Conservation (phyloP, 1,284 basidiomycete species). For the Cutaneotrichosporon sp. region DNA sequence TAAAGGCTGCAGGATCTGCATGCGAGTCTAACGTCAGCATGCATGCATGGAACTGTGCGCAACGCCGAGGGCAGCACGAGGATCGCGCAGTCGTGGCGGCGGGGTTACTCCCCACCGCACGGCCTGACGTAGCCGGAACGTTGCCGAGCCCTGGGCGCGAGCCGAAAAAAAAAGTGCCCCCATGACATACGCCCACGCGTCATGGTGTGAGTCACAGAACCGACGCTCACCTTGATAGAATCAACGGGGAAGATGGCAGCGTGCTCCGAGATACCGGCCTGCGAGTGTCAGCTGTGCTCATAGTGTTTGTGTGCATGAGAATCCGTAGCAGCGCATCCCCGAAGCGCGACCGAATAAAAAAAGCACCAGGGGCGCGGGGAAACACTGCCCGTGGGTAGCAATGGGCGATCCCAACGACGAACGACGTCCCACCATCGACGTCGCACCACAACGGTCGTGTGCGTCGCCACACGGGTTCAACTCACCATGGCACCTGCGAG, state of each 20-base stretch:
- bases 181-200: neutral
- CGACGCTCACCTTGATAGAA: conserved; percentile 78
- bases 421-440: neutral
- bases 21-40: conserved; percentile 68
- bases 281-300: conserved; percentile 7
- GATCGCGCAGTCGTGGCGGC: neutral
- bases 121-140: neutral
- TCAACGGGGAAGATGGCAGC: conserved; percentile 98
- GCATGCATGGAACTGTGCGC: neutral
- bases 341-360: too few relatives aligned
- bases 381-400: too few relatives aligned
- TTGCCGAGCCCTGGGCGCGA: too few relatives aligned
- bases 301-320: too few relatives aligned
- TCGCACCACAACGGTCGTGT: neutral
- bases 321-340: too few relatives aligned
- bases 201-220: neutral
- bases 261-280: conserved; percentile 99
- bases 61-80: neutral
- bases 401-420: too few relatives aligned
- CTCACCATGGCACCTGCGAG: conserved; percentile 88
- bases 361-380: too few relatives aligned
- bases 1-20: conserved; percentile 76
- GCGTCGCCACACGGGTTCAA: conserved; percentile 15
- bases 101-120: neutral
- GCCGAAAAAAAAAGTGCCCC: neutral